Evolutionary conservation across 805 yeast genomes (phyloP), one percentile per base, ranked within the genome.

Genomic region (Ogataea pini): DNA sequence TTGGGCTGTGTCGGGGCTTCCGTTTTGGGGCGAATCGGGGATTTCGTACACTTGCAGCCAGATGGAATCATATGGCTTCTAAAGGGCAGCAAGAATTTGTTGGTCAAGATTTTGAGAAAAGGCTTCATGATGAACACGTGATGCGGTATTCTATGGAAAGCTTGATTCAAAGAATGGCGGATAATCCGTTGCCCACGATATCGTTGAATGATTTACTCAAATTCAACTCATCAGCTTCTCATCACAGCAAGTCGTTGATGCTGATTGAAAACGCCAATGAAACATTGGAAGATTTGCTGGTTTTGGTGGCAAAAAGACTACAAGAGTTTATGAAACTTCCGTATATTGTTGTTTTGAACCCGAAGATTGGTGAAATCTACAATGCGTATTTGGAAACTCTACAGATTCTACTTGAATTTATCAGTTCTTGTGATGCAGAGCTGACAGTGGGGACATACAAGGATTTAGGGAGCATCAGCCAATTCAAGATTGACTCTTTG

Each of bases 341-440:
- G 0, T 92, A 89, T 64, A 77, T 91, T 56, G 89, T 85, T 40
- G 85, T 90, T 47, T 68, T 92, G 52, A 92, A 92, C 63, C 97
- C 97, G 5, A 82, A 88, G 59, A 84, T 92, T 44, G 85, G 92
- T 9, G 80, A 80, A 57, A 84, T 87, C 18, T 89, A 89, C 70
- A 75, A 80, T 57, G 68, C 84, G 41, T 92, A 92, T 69, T 70
- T 89, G 53, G 74, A 80, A 48, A 84, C 96, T 2, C 77, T 89
- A 71, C 71, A 78, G 43, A 71, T 77, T 4, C 58, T 83, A 43
- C 58, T 78, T 19, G 61, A 71, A 2, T 69, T 74, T 40, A 71
- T 46, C 62, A 67, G 51, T 7, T 32, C 46, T 8, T 49, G 55
- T 20, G 51, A 47, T 19, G 49, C 56, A 2, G 42, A 42, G 3